Percentiles rank a stretch among this genome's conserved stretches.
These are phyloP conservation scores for Eragrostis nindensis DNA, from an alignment of 176 grass and related monocot genomes.

Conservation along the genomic window DNA sequence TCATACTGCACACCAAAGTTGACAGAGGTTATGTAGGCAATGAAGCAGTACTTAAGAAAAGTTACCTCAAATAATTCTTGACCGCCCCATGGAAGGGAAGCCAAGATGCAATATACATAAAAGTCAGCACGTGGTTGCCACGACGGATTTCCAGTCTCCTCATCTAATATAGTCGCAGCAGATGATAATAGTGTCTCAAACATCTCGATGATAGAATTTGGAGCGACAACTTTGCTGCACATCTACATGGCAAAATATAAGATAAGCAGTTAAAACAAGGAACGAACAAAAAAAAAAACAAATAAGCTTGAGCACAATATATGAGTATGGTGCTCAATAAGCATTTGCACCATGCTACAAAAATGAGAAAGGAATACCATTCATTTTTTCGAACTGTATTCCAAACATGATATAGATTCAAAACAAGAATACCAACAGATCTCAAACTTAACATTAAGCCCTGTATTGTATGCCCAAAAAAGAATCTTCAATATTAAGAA, in stretches of 20 bases:
- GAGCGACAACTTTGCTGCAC: slow-evolving; percentile 93
- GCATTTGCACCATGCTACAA: slow-evolving; percentile 25
- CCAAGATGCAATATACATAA: slow-evolving; percentile 98
- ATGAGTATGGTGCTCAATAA: background rate
- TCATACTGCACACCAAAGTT: background rate
- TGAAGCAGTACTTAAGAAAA: background rate
- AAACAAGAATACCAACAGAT: slow-evolving; percentile 6
- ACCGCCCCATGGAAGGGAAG: slow-evolving; percentile 92
- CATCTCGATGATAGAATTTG: slow-evolving; percentile 78
- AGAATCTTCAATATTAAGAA: background rate
- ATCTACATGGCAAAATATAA: slow-evolving; percentile 67
- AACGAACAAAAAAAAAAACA: slow-evolving; percentile 25
- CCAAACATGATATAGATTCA: slow-evolving; percentile 24
- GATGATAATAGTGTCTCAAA: slow-evolving; percentile 89
- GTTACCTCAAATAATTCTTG: slow-evolving; percentile 94
- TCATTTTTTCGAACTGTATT: background rate
- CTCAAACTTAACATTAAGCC: slow-evolving; percentile 31
- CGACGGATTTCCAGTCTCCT: slow-evolving; percentile 85
- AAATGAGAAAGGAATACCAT: background rate
- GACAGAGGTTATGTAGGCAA: slow-evolving; percentile 4
- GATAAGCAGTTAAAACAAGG: slow-evolving; percentile 16
- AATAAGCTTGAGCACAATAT: background rate
- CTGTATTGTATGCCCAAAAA: too few relatives aligned
- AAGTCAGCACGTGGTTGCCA: slow-evolving; percentile 93
- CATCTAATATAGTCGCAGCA: slow-evolving; percentile 86